Evolutionary conservation across 2,329 filamentous ascomycete species (phyloP).

Genomic region (Scedosporium dehoogii): DNA sequence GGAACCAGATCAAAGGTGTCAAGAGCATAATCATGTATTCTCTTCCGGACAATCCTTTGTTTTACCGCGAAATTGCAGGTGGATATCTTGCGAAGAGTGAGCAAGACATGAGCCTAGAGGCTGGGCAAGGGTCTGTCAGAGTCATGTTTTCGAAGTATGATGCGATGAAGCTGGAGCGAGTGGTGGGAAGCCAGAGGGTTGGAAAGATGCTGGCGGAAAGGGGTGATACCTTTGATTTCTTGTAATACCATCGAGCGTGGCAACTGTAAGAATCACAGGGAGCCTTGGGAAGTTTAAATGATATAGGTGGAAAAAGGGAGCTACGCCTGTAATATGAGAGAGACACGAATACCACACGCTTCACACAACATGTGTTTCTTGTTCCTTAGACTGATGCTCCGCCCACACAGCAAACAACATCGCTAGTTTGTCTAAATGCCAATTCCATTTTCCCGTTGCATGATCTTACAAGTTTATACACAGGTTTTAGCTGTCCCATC

Average conservation of each 20-base stretch:
- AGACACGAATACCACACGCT: not conserved
- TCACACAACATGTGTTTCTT: no score
- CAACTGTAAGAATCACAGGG: not conserved
- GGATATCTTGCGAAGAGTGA: conserved; percentile 54
- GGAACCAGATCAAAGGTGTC: conserved; percentile 76
- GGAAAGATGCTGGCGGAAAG: conserved; percentile 75
- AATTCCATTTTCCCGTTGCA: not conserved
- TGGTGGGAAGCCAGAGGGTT: conserved; percentile 74
- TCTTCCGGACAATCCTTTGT: conserved; percentile 76
- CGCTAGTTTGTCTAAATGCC: not conserved
- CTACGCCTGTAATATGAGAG: not conserved
- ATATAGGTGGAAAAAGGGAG: not conserved
- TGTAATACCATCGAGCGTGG: conserved; percentile 38
- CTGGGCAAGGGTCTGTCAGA: conserved; percentile 48
- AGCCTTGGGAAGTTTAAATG: no score
- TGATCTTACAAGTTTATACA: conserved; percentile 2
- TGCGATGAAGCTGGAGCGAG: conserved; percentile 74
- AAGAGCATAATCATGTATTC: conserved; percentile 82
- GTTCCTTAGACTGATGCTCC: no score
- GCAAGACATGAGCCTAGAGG: conserved; percentile 43
- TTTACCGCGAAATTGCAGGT: conserved; percentile 68
- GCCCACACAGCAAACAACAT: not conserved
- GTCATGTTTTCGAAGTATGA: conserved; percentile 83
- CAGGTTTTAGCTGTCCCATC: not conserved
- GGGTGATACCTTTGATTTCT: conserved; percentile 90